Evolutionary conservation across 495 filamentous ascomycete species (phyloP).

Genomic region (Annulohypoxylon stygium): DNA sequence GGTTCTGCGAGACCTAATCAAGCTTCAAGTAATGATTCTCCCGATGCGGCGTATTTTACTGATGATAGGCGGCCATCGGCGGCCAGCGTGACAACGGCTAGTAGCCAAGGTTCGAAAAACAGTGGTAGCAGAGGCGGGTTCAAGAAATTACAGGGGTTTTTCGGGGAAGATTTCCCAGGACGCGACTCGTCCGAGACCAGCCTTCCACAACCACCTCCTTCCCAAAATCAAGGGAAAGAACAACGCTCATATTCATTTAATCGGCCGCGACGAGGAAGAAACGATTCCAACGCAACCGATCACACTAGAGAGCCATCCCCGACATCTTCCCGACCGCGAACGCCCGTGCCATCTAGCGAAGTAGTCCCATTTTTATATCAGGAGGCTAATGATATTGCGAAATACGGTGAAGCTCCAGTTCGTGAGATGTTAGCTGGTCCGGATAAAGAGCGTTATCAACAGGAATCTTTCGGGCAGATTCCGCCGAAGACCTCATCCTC

Average conservation of each 20-base stretch:
- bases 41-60: conserved; percentile 72
- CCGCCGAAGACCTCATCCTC: conserved; percentile 66
- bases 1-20: conserved; percentile 66
- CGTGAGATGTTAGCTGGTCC: conserved; percentile 76
- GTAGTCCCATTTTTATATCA: conserved; percentile 97
- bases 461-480: conserved; percentile 56
- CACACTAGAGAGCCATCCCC: conserved; percentile 75
- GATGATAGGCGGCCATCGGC: conserved; percentile 89
- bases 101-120: conserved; percentile 89
- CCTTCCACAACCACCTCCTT: conserved; percentile 64
- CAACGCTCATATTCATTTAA: conserved; percentile 70
- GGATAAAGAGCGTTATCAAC: conserved; percentile 74
- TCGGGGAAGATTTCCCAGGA: conserved; percentile 84
- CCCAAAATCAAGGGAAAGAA: conserved; percentile 58
- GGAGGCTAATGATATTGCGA: conserved; percentile 84
- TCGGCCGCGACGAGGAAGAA: conserved; percentile 73
- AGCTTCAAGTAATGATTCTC: conserved; percentile 72
- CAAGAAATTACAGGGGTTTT: conserved; percentile 84
- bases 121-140: conserved; percentile 74
- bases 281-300: conserved; percentile 78
- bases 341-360: conserved; percentile 89
- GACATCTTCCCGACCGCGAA: conserved; percentile 77
- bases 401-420: conserved; percentile 86
- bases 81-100: conserved; percentile 85
- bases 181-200: conserved; percentile 81